Base-by-base conservation (phyloP, 192 early-diverging fungal species). In the Chytriomyces confervae region DNA sequence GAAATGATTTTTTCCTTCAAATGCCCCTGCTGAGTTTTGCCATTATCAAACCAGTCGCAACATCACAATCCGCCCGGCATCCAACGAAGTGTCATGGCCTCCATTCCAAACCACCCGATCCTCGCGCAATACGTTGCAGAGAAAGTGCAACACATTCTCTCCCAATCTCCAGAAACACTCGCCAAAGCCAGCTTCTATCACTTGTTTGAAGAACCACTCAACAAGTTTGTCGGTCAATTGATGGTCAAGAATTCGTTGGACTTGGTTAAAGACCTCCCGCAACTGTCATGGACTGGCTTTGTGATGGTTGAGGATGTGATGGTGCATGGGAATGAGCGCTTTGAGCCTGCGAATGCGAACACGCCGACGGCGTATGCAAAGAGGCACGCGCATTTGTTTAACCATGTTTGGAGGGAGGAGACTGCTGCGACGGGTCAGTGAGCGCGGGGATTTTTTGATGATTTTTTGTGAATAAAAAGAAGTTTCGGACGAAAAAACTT, bases 301-400 rank as follows among this genome's bases (percentile, higher is more conserved):
- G 61, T 50, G 27, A 64, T 66, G 50, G 44, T 66, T 43, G 63
- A 66, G 7, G 74, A 76, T 76, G 74, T 76, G 7, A 46, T 76
- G 36, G 23, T 76, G 45, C 63, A 66, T 66, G 74, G 74, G 36
- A 76, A 66, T 29, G 74, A 76, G 61, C 53, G 74, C 13, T 76
- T 76, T n/a, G 24, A 23, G 24, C 46, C 74, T 57, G 53, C 53
- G 13, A 57, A 20, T 57, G 53, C 16, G 5, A 57, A 57, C 20
- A 57, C 20, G 13, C 53, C 53, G 13, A 3, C 3, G 2, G 53
- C 53, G 1, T 57, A 57, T 20, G 53, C 20, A 20, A 57, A 20
- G 53, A 57, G 53, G 20, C 53, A 57, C 20, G 53, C 53, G 20
- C 16, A 57, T 3, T 20, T 57, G 16, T 57, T 13, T 13, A 57